Base-by-base conservation (phyloP, 2,329 filamentous ascomycete genomes). In the Neocucurbitaria cava region DNA sequence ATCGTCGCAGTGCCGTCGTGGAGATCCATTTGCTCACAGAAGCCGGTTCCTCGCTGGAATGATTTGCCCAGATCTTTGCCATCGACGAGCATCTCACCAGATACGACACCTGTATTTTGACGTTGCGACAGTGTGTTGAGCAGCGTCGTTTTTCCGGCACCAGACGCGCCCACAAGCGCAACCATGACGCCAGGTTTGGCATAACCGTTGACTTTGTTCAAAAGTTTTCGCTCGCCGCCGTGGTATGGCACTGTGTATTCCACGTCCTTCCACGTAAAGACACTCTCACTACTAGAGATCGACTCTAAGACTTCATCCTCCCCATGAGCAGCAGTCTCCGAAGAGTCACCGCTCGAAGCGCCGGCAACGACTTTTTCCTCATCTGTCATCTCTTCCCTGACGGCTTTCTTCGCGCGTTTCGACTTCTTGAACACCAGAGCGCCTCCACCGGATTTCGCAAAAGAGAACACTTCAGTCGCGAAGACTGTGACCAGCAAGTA, bases 121-220 rank as follows among this genome's bases (percentile, higher is more conserved):
- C 91, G 85, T 67, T 93, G 89, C 0, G 90, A 87, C 1, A 90
- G 76, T 0, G 89, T 91, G 73, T 95, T 92, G 17, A 96, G 81
- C 0, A 96, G 78, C 0, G 91, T 95, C 0, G 90, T 93, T 77
- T 96, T 96, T 11, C 91, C 92, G 8, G 92, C 91, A 1, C 88
- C 89, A 0, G 88, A 91, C 1, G 89, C 89, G 49, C 92, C 92
- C 81, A 95, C 91, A 1, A 96, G 79, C 0, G 91, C 91, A 39
- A 91, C 87, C 84, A 96, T 87, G 17, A 89, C 77, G 17, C 91
- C 91, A 1, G 91, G 91, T 67, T 92, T 92, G 1, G 87, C 90
- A 62, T 90, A 94, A 1, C 91, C 91, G 52, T 82, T 88, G 54
- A 95, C 85, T 5, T 86, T 82, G 66, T 90, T 88, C 43, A 91